Percentiles rank a stretch among this genome's conserved stretches.
Evolutionary conservation across 2,329 filamentous ascomycete genomes (phyloP).

Genomic region (Trichothecium roseum): DNA sequence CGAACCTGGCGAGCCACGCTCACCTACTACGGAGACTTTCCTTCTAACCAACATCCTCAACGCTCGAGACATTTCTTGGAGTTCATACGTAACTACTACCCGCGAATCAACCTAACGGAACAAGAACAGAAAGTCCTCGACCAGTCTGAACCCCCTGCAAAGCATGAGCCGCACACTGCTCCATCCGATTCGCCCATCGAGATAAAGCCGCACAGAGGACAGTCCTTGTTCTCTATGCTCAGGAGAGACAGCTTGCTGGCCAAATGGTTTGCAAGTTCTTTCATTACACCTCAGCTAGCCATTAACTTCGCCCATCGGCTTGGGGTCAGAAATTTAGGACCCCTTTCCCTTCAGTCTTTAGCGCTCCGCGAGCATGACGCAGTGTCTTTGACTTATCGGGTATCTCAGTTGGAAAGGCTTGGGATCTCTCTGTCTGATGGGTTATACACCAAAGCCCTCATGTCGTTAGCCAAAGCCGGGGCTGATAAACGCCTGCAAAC

Average conservation of each 20-base stretch:
- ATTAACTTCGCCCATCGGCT: slow-evolving; percentile 61
- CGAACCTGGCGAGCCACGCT: slow-evolving; percentile 36
- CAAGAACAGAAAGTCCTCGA: slow-evolving; percentile 20
- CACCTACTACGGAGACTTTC: slow-evolving; percentile 28
- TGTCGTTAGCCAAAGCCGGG: slow-evolving; percentile 48
- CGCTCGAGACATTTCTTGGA: slow-evolving; percentile 36
- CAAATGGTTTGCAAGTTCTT: slow-evolving; percentile 65
- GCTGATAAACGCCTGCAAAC: slow-evolving; percentile 38
- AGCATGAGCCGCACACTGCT: too few species aligned
- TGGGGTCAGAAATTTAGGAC: slow-evolving; percentile 62
- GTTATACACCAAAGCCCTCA: slow-evolving; percentile 55
- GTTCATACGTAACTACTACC: slow-evolving; percentile 35
- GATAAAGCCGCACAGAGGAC: too few species aligned
- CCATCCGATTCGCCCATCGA: too few species aligned
- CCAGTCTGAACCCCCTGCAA: too few species aligned
- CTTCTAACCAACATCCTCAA: slow-evolving; percentile 15
- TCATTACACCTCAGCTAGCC: slow-evolving; percentile 62
- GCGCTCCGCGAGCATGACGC: slow-evolving; percentile 52
- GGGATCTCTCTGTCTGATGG: slow-evolving; percentile 54
- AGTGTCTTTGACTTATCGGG: slow-evolving; percentile 43
- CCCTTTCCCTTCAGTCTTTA: slow-evolving; percentile 67
- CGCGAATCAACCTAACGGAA: slow-evolving; percentile 22
- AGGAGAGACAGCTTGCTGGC: slow-evolving; percentile 57
- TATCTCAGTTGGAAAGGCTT: slow-evolving; percentile 49
- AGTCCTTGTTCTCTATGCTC: not conserved